phyloP scores from a whole-genome alignment of 495 filamentous ascomycete genomes.

The Cetradonia linearis region DNA sequence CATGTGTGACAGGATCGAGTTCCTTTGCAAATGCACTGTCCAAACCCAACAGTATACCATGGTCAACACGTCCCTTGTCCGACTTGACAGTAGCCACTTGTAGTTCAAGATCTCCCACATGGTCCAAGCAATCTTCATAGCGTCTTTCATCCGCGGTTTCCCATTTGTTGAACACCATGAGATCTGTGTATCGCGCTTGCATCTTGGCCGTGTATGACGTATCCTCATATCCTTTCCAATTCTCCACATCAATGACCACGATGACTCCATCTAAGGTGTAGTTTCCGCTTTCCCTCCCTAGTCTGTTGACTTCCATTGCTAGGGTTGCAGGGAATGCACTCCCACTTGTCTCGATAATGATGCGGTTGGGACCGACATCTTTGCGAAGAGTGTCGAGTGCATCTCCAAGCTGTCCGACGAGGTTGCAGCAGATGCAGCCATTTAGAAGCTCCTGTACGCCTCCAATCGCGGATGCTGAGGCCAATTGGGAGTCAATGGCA shows the following conservation, averaged over 20 bases:
- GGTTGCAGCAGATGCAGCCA: conserved; percentile 97
- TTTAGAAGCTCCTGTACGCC: conserved; percentile 86
- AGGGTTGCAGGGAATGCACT: conserved; percentile 81
- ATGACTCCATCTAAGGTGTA: conserved; percentile 86
- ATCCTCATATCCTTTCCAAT: conserved; percentile 92
- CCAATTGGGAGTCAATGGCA: conserved; percentile 83
- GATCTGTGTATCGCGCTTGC: conserved; percentile 81
- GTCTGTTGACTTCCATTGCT: conserved; percentile 85
- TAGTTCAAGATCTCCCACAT: conserved; percentile 76
- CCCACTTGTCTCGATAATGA: conserved; percentile 87
- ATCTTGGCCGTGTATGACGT: conserved; percentile 78
- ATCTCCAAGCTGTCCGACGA: conserved; percentile 77
- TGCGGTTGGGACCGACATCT: conserved; percentile 59
- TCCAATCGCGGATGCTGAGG: conserved; percentile 67
- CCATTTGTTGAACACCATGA: conserved; percentile 96
- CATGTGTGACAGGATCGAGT: conserved; percentile 30
- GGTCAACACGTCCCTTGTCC: conserved; percentile 61
- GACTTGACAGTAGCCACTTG: conserved; percentile 64
- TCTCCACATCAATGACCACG: conserved; percentile 90
- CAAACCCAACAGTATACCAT: conserved; percentile 72
- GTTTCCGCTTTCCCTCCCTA: conserved; percentile 50
- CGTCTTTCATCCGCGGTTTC: conserved; percentile 58
- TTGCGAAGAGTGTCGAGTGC: conserved; percentile 62
- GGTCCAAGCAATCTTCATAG: conserved; percentile 74
- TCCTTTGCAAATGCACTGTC: conserved; percentile 66